Base-by-base conservation (phyloP, 805 yeast genomes). In the Kodamaea hsintzibuensis region DNA sequence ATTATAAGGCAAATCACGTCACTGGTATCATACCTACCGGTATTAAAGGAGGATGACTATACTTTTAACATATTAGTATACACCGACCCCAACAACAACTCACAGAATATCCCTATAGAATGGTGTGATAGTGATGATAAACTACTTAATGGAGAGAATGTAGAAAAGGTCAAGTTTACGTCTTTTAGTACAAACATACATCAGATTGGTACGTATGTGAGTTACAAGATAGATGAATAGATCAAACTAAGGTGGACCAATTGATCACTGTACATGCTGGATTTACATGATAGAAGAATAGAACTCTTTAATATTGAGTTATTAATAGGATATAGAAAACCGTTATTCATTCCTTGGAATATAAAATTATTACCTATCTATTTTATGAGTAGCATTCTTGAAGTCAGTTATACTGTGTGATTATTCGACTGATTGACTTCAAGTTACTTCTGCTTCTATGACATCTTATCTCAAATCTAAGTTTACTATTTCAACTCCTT, bases 1-100 rank as follows among this genome's bases (percentile, higher is more conserved):
- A 85, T 92, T 5, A 84, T 92, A 40, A 81, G 97, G 51, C 98
- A 92, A 61, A 88, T 92, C 50, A 90, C 96, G 0, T 90, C 96
- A 0, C 85, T 95, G 42, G 89, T 89, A 1, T 83, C 97, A 0
- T 91, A 91, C 65, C 76, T 92, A 42, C 98, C 98, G 0, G 79
- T 86, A 19, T 71, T 92, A 27, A 63, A 64, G 42, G 82, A 82
- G 9, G 83, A 78, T 16, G 77, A 78, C 10, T 83, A 86, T 63
- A 89, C 97, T 0, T 91, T 92, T 68, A 91, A 88, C 62, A 93
- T 92, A 0, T 72, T 91, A 51, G 97, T 91, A 0, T 88, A 86
- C 63, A 88, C 97, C 0, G 88, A 86, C 60, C 85, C 87, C 1
- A 71, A 73, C 39, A 66, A 68, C 47, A 53, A 70, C 4, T 82